Evolutionary conservation across 495 filamentous ascomycete genomes (phyloP).

Genomic region (Hypoxylon fragiforme): DNA sequence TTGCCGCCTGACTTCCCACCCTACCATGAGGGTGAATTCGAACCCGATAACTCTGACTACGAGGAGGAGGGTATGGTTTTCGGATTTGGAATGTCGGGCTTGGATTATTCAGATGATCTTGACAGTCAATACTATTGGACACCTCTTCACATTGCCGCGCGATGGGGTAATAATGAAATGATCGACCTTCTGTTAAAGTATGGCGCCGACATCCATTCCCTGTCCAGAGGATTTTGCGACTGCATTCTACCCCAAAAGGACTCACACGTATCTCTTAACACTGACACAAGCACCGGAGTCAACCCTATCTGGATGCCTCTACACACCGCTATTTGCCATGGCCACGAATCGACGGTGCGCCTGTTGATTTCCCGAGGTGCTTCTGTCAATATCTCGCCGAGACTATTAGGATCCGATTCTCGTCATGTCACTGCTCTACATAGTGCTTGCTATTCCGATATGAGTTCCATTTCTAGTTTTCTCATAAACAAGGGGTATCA

Average conservation of each 20-base stretch:
- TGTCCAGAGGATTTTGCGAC: conserved; percentile 35
- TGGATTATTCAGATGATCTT: too few species aligned
- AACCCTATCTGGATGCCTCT: conserved; percentile 43
- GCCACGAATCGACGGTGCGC: conserved; percentile 34
- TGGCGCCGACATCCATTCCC: conserved; percentile 32
- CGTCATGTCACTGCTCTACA: conserved; percentile 25
- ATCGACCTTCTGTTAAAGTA: conserved; percentile 36
- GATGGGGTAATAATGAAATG: conserved; percentile 37
- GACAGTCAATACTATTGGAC: too few species aligned
- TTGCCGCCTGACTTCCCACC: too few species aligned
- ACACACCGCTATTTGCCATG: conserved; percentile 44
- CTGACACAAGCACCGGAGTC: conserved; percentile 1
- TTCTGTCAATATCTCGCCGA: conserved; percentile 26
- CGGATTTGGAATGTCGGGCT: too few species aligned
- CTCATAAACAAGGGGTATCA: conserved; percentile 36
- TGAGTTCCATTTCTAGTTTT: neutral
- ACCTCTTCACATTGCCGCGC: conserved; percentile 44
- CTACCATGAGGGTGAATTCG: too few species aligned
- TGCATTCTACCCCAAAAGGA: conserved; percentile 25
- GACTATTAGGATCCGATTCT: neutral
- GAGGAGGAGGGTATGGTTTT: too few species aligned
- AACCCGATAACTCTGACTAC: too few species aligned
- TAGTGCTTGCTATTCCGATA: conserved; percentile 10
- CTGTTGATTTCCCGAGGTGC: conserved; percentile 41
- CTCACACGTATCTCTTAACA: neutral